Evolutionary conservation across 768 basidiomycete genomes (phyloP).

Genomic region (Tricholoma terreum): DNA sequence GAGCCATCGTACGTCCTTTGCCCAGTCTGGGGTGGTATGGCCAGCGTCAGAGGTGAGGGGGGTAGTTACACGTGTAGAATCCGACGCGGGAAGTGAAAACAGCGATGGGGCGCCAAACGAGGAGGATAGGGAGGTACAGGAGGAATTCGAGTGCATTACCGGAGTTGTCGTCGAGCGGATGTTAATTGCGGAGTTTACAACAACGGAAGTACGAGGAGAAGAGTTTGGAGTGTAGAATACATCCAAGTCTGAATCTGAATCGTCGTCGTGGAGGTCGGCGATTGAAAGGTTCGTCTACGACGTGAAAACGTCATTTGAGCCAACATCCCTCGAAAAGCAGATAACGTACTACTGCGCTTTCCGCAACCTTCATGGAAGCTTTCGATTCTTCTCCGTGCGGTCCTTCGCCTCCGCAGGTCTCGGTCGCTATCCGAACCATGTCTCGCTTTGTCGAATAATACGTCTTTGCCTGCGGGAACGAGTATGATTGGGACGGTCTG

Average conservation of each 20-base stretch:
- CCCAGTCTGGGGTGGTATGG: conserved; percentile 48
- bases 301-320: background rate
- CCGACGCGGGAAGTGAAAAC: conserved; percentile 34
- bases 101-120: conserved; percentile 40
- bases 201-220: conserved; percentile 48
- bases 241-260: conserved; percentile 38
- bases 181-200: conserved; percentile 23
- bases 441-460: conserved; percentile 52
- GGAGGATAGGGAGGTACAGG: conserved; percentile 36
- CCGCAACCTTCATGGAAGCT: background rate
- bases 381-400: background rate
- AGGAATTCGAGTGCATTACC: conserved; percentile 21
- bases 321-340: background rate
- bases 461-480: conserved; percentile 39
- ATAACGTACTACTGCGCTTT: background rate
- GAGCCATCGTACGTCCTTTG: conserved; percentile 66
- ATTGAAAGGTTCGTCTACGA: background rate
- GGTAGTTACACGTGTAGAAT: conserved; percentile 37
- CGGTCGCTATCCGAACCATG: conserved; percentile 49
- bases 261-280: conserved; percentile 7
- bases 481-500: conserved; percentile 62
- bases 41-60: conserved; percentile 30
- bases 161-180: conserved; percentile 22
- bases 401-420: conserved; percentile 16
- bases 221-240: conserved; percentile 63